Evolutionary conservation across 331 rosid genomes (phyloP).

Genomic region (Acacia concinna): DNA sequence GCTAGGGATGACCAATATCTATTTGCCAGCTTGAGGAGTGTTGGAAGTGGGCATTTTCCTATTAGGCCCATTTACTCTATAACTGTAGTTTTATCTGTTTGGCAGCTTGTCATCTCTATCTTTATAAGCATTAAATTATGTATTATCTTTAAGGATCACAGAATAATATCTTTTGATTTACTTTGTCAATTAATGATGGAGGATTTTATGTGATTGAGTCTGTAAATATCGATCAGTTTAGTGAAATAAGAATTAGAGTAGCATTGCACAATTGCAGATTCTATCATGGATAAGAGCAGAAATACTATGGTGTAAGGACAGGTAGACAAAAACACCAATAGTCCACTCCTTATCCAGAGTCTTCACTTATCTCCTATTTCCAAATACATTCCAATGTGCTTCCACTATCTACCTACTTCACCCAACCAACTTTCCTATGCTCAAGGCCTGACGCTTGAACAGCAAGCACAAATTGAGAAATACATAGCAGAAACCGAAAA

Average conservation of each 20-base stretch:
- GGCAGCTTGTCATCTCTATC: neutral
- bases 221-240: neutral
- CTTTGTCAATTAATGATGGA: neutral
- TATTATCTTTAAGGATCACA: neutral
- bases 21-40: too few relatives aligned
- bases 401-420: neutral
- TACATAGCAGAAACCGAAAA: neutral
- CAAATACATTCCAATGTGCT: neutral
- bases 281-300: neutral
- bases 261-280: neutral
- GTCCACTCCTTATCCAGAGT: neutral
- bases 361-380: neutral
- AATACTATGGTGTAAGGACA: neutral
- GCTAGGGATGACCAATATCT: too few relatives aligned
- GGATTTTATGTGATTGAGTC: neutral
- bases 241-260: neutral
- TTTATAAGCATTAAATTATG: too few relatives aligned
- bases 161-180: neutral
- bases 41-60: neutral
- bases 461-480: neutral
- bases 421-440: neutral
- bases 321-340: neutral
- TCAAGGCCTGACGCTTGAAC: neutral
- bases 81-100: neutral
- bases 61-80: neutral